Conservation (phyloP, 352 stramenopile species). For the Pythium brachiatum region DNA sequence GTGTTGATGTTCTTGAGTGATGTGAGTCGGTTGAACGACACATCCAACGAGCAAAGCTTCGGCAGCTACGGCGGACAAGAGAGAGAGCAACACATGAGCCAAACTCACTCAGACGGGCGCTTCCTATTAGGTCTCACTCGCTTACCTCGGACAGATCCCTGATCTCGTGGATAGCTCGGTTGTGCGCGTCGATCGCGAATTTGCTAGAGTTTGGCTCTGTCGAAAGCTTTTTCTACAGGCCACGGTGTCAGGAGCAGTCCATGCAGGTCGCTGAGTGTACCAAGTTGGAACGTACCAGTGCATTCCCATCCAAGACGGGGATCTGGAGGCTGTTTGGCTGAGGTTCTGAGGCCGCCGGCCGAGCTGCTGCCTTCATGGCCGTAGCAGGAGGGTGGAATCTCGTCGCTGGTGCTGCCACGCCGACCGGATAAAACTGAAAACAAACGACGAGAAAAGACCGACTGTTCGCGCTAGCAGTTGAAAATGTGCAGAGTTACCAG, state of each 20-base stretch:
- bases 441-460: not conserved
- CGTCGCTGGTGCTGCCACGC: not conserved
- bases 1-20: constrained; percentile 59
- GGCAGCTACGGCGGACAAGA: constrained; percentile 34
- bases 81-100: not conserved
- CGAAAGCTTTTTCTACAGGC: constrained; percentile 31
- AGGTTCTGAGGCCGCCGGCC: not conserved
- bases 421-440: not conserved
- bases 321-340: constrained; percentile 14
- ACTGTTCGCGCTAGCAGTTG: not conserved
- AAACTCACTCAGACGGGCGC: not conserved
- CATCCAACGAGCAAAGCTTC: constrained; percentile 70
- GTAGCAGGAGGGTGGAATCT: not conserved
- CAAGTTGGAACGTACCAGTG: constrained; percentile 9
- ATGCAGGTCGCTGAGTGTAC: too few relatives aligned
- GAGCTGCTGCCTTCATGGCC: not conserved
- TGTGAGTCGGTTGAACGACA: constrained; percentile 75
- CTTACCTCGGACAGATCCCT: constrained; percentile 65
- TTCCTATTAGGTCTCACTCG: too few relatives aligned
- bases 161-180: constrained; percentile 59
- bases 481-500: not conserved
- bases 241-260: not conserved
- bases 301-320: constrained; percentile 14
- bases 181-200: constrained; percentile 76
- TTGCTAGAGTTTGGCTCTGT: constrained; percentile 80